phyloP scores from a whole-genome alignment of 805 yeast species.

The Metschnikowia noctiluminum region DNA sequence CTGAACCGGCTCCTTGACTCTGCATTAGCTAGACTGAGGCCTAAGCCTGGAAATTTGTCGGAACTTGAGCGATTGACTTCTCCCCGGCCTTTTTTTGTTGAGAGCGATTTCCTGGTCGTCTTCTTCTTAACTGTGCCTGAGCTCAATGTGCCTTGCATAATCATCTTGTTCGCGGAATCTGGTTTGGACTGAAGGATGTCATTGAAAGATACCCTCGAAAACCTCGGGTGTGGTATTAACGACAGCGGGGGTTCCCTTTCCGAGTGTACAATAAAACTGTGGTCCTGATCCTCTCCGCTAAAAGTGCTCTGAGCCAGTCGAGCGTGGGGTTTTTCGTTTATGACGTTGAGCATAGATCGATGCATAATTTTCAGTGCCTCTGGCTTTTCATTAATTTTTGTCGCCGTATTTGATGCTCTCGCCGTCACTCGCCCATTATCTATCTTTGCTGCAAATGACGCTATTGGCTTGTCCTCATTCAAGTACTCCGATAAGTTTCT shows the following conservation, averaged over 20 bases:
- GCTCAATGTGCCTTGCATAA: constrained; percentile 11
- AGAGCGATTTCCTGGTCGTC: constrained; percentile 5
- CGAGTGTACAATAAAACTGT: not conserved
- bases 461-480: not conserved
- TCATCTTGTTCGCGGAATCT: constrained; percentile 7
- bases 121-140: constrained; percentile 17
- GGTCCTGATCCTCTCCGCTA: too few relatives aligned
- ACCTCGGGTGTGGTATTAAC: constrained; percentile 41
- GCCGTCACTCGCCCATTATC: not conserved
- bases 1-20: constrained; percentile 1
- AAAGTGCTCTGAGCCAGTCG: not conserved
- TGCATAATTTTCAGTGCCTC: constrained; percentile 9
- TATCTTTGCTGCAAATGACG: not conserved
- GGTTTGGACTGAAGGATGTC: constrained; percentile 23
- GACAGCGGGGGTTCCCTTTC: constrained; percentile 3
- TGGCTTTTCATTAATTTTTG: not conserved
- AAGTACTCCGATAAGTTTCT: constrained; percentile 24
- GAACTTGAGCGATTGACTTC: constrained; percentile 23
- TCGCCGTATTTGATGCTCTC: not conserved
- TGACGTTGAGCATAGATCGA: constrained; percentile 23
- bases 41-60: constrained; percentile 27
- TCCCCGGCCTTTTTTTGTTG: constrained; percentile 16
- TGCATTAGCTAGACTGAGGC: constrained; percentile 4
- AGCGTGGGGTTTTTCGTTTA: constrained; percentile 15
- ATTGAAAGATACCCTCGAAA: constrained; percentile 41